Percentiles rank a stretch among this genome's conserved stretches.
phyloP scores from a whole-genome alignment of 2,329 filamentous ascomycete species.

The Passalora sequoiae region DNA sequence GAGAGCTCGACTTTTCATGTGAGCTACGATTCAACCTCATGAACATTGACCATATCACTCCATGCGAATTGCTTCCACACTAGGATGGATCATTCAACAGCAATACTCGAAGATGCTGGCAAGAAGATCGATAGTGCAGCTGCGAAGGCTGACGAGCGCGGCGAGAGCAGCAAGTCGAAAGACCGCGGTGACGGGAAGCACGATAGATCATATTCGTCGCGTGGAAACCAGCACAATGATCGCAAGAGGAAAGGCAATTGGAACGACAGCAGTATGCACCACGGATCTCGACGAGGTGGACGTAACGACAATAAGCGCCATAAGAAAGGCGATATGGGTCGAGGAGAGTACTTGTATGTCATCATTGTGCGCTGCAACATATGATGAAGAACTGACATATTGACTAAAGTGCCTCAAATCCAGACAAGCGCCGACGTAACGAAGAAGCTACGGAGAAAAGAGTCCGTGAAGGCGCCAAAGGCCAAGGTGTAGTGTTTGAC shows the following conservation, averaged over 20 bases:
- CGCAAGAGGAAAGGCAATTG: conserved; percentile 31
- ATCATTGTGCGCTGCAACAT: neutral
- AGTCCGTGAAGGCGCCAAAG: conserved; percentile 40
- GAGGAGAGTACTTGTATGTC: conserved; percentile 60
- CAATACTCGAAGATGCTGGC: conserved; percentile 30
- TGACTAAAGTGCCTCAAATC: conserved; percentile 37
- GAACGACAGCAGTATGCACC: conserved; percentile 22
- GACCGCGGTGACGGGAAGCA: conserved; percentile 11
- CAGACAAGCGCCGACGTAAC: conserved; percentile 45
- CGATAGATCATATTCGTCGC: conserved; percentile 2
- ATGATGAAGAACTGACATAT: conserved; percentile 34
- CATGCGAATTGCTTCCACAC: conserved; percentile 16
- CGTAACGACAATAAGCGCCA: conserved; percentile 31
- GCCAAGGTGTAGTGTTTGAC: conserved; percentile 47
- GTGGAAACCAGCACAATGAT: conserved; percentile 7
- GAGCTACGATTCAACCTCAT: neutral
- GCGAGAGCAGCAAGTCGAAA: conserved; percentile 8
- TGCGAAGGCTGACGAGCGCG: conserved; percentile 3
- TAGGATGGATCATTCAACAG: conserved; percentile 32
- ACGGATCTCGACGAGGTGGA: conserved; percentile 21
- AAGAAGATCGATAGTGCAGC: conserved; percentile 22
- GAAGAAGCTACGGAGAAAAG: conserved; percentile 42
- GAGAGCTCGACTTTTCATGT: neutral
- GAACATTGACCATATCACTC: neutral
- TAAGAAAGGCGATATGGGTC: conserved; percentile 64